These are phyloP conservation scores for Nakaseomyces sp. DNA, from an alignment of 1,139 yeast genomes.

Conservation along the genomic window DNA sequence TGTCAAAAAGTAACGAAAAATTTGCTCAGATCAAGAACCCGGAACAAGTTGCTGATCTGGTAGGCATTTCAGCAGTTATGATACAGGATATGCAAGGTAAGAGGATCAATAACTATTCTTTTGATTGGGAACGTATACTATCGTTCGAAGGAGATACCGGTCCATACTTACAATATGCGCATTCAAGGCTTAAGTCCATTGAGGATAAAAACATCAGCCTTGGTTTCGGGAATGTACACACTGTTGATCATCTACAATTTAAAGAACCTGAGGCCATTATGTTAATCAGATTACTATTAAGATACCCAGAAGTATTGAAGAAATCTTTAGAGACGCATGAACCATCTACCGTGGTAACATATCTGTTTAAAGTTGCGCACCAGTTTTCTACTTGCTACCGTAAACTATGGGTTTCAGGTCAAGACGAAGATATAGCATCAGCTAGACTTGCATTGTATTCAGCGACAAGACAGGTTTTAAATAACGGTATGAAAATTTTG, in stretches of 20 bases:
- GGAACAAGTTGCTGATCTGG: constrained; percentile 86
- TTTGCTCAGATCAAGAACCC: constrained; percentile 93
- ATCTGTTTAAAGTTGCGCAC: constrained; percentile 84
- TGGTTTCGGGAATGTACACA: constrained; percentile 32
- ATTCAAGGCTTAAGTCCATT: constrained; percentile 90
- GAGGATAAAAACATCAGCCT: constrained; percentile 60
- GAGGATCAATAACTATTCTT: constrained; percentile 91
- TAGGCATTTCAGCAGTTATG: constrained; percentile 97
- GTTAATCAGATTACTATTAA: constrained; percentile 74
- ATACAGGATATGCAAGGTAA: constrained; percentile 98
- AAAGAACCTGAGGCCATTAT: constrained; percentile 67
- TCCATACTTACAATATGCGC: constrained; percentile 97
- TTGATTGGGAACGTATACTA: constrained; percentile 97
- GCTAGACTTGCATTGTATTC: constrained; percentile 91
- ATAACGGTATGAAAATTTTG: constrained; percentile 82
- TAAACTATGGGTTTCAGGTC: constrained; percentile 95
- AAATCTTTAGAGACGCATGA: constrained; percentile 78
- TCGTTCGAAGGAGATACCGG: constrained; percentile 99
- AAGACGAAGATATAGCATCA: constrained; percentile 72
- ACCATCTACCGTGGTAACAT: constrained; percentile 94
- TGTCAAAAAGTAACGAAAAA: constrained; percentile 85
- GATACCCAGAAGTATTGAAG: constrained; percentile 84
- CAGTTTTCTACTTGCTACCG: constrained; percentile 95
- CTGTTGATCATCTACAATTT: constrained; percentile 64
- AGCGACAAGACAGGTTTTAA: constrained; percentile 81